Base-by-base conservation (phyloP, 257 asterid genomes). In the Misopates orontium region DNA sequence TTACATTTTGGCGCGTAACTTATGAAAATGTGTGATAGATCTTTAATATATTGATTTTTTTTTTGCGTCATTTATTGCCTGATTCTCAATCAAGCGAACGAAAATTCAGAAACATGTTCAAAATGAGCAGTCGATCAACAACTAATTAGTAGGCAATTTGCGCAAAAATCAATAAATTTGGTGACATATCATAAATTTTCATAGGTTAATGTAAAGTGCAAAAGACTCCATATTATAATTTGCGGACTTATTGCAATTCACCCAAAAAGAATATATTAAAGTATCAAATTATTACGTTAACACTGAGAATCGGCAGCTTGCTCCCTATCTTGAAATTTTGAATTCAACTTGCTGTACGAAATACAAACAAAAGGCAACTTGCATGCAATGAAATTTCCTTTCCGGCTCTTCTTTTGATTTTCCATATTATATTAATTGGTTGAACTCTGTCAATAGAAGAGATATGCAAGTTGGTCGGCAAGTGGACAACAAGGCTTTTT, bases 401-500 rank as follows among this genome's bases (percentile, higher is more conserved):
- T 57, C 39, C 52, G 45, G 45, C 56, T 16, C 16, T 45, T 40
- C 36, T 53, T 12, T 58, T 49, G 22, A 13, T 49, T 32, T 60
- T 17, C 17, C 44, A 39, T 58, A 21, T 25, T 54, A 60, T 18
- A 13, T 23, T 19, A 10, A 2, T 21, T 49, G 18, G 20, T 31
- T 72, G 47, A 13, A 20, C 32, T 60, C 41, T 57, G 51, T 56
- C 47, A 17, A 55, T 57, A 48, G 62, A 13, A 45, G 28, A 56
- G 60, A 45, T 60, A 52, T 59, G 80, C 78, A 75, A 79, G 56
- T 72, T 68, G 80, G 36, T 39, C 13, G 52, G 78, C 84, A 80
- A 79, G 83, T 82, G 79, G 87, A 44, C 75, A 74, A 62, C 62
- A 18, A 73, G 73, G 79, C 69, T 51, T 62, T 75, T 65, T 66